Conservation (phyloP, 2,329 filamentous ascomycete species). For the Grosmannia huntii region DNA sequence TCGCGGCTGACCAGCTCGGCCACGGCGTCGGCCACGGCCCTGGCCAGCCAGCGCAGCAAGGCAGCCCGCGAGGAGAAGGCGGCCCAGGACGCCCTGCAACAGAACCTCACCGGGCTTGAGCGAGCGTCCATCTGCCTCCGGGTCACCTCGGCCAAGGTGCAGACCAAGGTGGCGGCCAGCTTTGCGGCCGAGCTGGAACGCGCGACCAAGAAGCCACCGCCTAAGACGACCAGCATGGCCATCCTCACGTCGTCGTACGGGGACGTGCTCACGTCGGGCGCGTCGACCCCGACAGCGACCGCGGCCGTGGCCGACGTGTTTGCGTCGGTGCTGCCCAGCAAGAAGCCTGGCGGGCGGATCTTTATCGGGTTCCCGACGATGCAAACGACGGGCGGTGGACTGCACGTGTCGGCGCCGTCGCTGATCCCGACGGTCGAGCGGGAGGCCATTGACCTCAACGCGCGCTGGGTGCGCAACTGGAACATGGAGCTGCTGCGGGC, state of each 20-base stretch:
- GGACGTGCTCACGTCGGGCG: constrained; percentile 55
- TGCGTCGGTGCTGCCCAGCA: constrained; percentile 76
- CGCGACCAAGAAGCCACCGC: constrained; percentile 93
- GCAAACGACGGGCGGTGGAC: constrained; percentile 86
- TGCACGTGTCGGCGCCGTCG: constrained; percentile 90
- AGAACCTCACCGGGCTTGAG: constrained; percentile 59
- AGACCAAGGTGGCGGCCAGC: constrained; percentile 57
- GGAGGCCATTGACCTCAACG: constrained; percentile 93
- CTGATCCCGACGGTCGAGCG: constrained; percentile 95
- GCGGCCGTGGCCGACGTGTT: constrained; percentile 66
- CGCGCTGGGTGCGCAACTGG: constrained; percentile 88
- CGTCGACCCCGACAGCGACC: constrained; percentile 6
- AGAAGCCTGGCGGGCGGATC: constrained; percentile 68
- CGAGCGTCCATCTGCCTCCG: constrained; percentile 77
- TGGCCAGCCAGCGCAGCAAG: constrained; percentile 37
- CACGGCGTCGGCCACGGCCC: constrained; percentile 24
- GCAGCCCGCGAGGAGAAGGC: constrained; percentile 49
- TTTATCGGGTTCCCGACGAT: constrained; percentile 98
- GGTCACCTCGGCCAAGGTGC: constrained; percentile 72
- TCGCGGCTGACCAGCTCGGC: constrained; percentile 51
- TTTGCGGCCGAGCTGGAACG: constrained; percentile 82
- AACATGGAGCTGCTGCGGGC: constrained; percentile 87
- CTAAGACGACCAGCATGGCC: constrained; percentile 72
- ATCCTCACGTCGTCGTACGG: constrained; percentile 88
- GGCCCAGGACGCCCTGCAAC: constrained; percentile 47